Percentiles rank a stretch among this genome's conserved stretches.
Evolutionary conservation across 345 rosid genomes (phyloP).

Genomic region (Brassica incana): DNA sequence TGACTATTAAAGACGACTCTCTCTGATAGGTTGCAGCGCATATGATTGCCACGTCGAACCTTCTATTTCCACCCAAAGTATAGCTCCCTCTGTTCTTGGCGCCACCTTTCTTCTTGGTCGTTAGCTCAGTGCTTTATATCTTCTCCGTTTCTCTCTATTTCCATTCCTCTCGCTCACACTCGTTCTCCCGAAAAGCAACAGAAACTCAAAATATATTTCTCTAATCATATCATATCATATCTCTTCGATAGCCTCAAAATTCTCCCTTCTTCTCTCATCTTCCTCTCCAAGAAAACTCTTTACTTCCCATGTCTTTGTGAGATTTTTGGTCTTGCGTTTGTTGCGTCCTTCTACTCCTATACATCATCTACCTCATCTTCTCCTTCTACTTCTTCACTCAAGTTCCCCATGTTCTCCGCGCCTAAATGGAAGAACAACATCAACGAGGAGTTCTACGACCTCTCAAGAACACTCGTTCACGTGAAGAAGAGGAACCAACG

Average conservation of each 20-base stretch:
- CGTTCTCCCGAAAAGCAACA: not conserved
- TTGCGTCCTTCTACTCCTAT: slow-evolving; percentile 6
- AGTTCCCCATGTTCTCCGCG: slow-evolving; percentile 1
- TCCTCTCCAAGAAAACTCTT: slow-evolving; percentile 28
- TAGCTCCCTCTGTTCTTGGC: not conserved
- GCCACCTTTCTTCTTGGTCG: slow-evolving; percentile 2
- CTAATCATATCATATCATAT: not conserved
- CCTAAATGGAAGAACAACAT: slow-evolving; percentile 32
- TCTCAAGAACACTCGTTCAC: slow-evolving; percentile 43
- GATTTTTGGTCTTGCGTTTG: not conserved
- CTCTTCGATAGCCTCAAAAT: slow-evolving; percentile 15
- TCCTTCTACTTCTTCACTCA: slow-evolving; percentile 19
- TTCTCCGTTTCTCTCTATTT: slow-evolving; percentile 22
- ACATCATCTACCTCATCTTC: slow-evolving; percentile 4
- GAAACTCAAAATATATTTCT: slow-evolving; percentile 11
- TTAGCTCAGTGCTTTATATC: not conserved
- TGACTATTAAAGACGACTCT: too few relatives aligned
- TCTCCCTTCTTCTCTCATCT: not conserved
- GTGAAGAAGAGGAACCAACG: slow-evolving; percentile 23
- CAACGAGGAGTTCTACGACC: slow-evolving; percentile 39
- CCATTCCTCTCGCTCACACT: slow-evolving; percentile 6
- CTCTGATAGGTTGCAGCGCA: not conserved
- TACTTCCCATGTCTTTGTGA: slow-evolving; percentile 32
- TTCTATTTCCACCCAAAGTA: not conserved
- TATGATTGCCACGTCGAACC: slow-evolving; percentile 9